Evolutionary conservation across 148 eudicot species (phyloP), one percentile per base, ranked within the genome.

Genomic region (Camellia japonica): DNA sequence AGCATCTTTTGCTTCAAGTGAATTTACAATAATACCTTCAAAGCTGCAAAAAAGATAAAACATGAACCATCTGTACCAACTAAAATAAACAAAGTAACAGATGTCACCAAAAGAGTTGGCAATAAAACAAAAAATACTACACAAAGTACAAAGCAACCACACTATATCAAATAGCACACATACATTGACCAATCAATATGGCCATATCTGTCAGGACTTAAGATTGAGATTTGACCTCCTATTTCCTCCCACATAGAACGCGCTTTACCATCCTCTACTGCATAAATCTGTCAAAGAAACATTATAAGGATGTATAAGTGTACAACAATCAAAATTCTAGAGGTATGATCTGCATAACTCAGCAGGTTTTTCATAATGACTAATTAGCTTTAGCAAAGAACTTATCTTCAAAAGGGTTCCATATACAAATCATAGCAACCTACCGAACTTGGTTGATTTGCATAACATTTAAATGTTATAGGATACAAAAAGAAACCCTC

Each of bases 111-210:
- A 58, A 73, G 47, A 52, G 38, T 77, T 65, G 63, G 77, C 41
- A 6, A 82, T 55, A 60, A 61, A 66, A 68, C 55, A 79, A 46
- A 78, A 67, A 60, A 55, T 84, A 74, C 46, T 74, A 42, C 11
- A 49, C 44, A 23, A 47, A 38, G 58, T 62, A 65, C 47, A 38
- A 74, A 78, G 38, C 76, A 85, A 82, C 42, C 79, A 79, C 73
- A 85, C 47, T 78, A 83, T 80, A 80, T 72, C 76, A 83, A 82
- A 63, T 80, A 87, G 87, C 84, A 83, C 75, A 86, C 97, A 83
- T 92, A 96, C 99, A 83, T 87, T 86, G 92, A 91, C 99, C 99
- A 96, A 87, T 96, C 97, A 86, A 91, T 82, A 75, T 82, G 88
- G 77, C 84, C 88, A 90, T 86, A 85, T 85, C 87, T 90, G 79